phyloP scores from a whole-genome alignment of 2,329 filamentous ascomycete genomes.

The Zalaria sp. region DNA sequence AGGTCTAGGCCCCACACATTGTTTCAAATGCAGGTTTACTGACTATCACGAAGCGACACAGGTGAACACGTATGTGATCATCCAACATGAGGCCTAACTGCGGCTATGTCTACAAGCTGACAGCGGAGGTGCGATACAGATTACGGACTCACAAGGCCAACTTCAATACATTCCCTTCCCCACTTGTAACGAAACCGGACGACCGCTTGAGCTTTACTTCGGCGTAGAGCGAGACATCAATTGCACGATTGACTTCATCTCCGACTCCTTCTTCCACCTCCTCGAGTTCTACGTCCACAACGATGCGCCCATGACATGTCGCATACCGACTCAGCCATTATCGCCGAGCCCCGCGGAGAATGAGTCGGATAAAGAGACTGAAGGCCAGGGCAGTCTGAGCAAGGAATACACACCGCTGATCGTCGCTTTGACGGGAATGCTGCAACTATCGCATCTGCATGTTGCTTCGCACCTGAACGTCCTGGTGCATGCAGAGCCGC shows the following conservation, averaged over 20 bases:
- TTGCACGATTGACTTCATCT: constrained; percentile 66
- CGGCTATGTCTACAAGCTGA: neutral
- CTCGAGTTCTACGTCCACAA: constrained; percentile 97
- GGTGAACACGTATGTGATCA: constrained; percentile 53
- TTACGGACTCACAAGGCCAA: constrained; percentile 66
- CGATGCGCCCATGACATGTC: constrained; percentile 85
- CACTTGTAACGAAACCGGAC: constrained; percentile 72
- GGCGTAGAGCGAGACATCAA: constrained; percentile 68
- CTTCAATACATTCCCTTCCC: constrained; percentile 89
- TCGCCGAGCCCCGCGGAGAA: constrained; percentile 20
- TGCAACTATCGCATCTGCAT: constrained; percentile 82
- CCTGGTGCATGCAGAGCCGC: constrained; percentile 56
- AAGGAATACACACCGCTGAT: constrained; percentile 62
- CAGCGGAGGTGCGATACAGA: constrained; percentile 21
- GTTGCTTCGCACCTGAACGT: constrained; percentile 83
- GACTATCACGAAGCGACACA: constrained; percentile 50
- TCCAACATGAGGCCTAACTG: too few relatives aligned
- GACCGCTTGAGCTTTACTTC: constrained; percentile 74
- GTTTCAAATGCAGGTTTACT: neutral
- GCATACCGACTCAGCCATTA: constrained; percentile 65
- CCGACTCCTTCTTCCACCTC: constrained; percentile 72
- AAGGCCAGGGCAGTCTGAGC: constrained; percentile 22
- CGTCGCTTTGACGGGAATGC: constrained; percentile 75
- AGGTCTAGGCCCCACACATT: constrained; percentile 9
- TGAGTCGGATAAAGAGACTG: constrained; percentile 12